These are phyloP conservation scores for Echria macrotheca DNA, from an alignment of 495 filamentous ascomycete genomes.

Conservation along the genomic window DNA sequence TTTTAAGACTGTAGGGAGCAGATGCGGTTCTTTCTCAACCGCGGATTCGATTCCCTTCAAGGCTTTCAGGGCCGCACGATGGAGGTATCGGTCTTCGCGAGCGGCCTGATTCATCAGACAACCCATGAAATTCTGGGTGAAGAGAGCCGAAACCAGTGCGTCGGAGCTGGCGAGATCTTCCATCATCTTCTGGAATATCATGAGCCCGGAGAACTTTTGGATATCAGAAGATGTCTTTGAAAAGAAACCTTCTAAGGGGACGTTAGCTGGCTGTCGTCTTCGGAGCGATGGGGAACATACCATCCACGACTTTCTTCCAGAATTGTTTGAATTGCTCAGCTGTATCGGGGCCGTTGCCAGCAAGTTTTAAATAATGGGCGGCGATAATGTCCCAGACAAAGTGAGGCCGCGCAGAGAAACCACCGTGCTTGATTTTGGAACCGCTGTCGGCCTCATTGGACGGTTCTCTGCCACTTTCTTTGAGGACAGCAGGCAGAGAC, in stretches of 20 bases:
- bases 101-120: conserved; percentile 82
- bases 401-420: conserved; percentile 73
- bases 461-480: conserved; percentile 59
- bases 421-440: conserved; percentile 46
- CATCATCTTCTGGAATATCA: conserved; percentile 71
- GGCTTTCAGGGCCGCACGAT: conserved; percentile 69
- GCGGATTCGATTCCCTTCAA: conserved; percentile 61
- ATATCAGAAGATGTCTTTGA: conserved; percentile 72
- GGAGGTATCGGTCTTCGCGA: conserved; percentile 77
- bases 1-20: conserved; percentile 54
- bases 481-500: conserved; percentile 67
- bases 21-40: conserved; percentile 58
- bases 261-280: conserved; percentile 17
- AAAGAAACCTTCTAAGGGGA: conserved; percentile 65
- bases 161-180: conserved; percentile 35
- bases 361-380: conserved; percentile 39
- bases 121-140: conserved; percentile 76
- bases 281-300: conserved; percentile 33
- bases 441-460: conserved; percentile 43
- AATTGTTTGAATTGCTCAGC: conserved; percentile 63
- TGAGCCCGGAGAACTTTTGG: conserved; percentile 86
- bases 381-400: conserved; percentile 85
- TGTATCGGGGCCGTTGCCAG: conserved; percentile 19
- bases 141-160: conserved; percentile 44
- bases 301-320: conserved; percentile 86